These are phyloP conservation scores for Auriculariales sp. DNA, from an alignment of 768 basidiomycete species.

Conservation along the genomic window DNA sequence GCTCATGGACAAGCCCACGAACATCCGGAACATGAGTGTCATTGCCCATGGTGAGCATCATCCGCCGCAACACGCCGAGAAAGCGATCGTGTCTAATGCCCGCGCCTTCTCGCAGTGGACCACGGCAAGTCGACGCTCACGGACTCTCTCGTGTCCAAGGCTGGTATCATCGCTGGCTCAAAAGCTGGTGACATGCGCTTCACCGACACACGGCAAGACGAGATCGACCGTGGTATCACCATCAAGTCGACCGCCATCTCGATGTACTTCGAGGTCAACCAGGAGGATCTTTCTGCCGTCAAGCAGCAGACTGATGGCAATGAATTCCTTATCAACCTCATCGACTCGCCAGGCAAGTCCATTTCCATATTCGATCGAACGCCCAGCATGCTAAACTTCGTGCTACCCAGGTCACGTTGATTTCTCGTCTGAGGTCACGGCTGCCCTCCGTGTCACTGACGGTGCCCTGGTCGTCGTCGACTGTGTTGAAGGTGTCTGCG, in stretches of 20 bases:
- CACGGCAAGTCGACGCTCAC: slow-evolving; percentile 99
- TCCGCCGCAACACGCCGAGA: slow-evolving; percentile 4
- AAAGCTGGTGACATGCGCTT: slow-evolving; percentile 96
- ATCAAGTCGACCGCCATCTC: slow-evolving; percentile 99
- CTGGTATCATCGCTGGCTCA: slow-evolving; percentile 90
- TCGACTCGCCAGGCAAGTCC: slow-evolving; percentile 98
- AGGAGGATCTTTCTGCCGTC: slow-evolving; percentile 74
- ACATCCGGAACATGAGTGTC: slow-evolving; percentile 92
- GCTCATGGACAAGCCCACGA: slow-evolving; percentile 82
- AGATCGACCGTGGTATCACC: slow-evolving; percentile 99
- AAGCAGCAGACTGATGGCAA: slow-evolving; percentile 89
- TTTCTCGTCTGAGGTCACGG: slow-evolving; percentile 99
- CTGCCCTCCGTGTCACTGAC: slow-evolving; percentile 98
- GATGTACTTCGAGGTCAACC: slow-evolving; percentile 94
- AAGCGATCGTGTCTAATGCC: not conserved
- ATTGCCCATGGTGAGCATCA: slow-evolving; percentile 66
- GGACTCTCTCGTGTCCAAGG: slow-evolving; percentile 97
- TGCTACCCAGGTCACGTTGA: slow-evolving; percentile 99
- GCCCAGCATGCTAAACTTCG: no score
- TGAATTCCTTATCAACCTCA: slow-evolving; percentile 99
- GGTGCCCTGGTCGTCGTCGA: slow-evolving; percentile 99
- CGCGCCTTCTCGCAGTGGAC: slow-evolving; percentile 52
- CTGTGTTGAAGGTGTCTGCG: slow-evolving; percentile 98
- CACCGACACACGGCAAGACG: slow-evolving; percentile 93
- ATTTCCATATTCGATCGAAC: no score